Evolutionary conservation across 2,329 filamentous ascomycete species (phyloP).

Genomic region (Hypoxylon sp.): DNA sequence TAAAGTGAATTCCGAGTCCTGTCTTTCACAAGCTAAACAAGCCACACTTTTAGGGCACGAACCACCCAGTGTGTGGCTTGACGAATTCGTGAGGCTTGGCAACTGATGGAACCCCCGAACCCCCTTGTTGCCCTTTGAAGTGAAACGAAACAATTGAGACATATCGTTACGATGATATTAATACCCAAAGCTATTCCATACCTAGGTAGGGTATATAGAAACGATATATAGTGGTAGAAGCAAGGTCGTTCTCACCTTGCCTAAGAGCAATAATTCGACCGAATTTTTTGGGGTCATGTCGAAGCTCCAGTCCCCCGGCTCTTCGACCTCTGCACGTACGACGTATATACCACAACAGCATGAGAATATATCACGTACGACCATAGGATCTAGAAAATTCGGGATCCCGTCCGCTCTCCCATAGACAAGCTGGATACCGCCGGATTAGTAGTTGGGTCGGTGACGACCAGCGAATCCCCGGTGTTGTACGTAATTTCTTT

Average conservation of each 20-base stretch:
- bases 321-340: neutral
- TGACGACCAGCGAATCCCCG: neutral
- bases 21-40: neutral
- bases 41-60: constrained; percentile 1
- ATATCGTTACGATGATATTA: no score
- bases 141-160: no score
- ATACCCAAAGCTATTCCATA: no score
- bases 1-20: constrained; percentile 14
- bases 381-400: neutral
- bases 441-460: neutral
- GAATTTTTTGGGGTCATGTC: neutral
- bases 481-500: neutral
- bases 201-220: no score
- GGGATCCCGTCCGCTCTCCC: neutral
- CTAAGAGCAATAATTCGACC: no score
- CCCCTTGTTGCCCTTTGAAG: no score
- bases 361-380: neutral
- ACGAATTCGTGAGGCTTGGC: neutral
- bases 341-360: neutral
- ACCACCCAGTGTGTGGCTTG: neutral
- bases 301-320: neutral
- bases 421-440: neutral
- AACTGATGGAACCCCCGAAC: neutral
- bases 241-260: no score
- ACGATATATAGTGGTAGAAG: no score